Conservation (phyloP, 1,284 basidiomycete genomes). For the Anthracocystis panici-leucophaei region DNA sequence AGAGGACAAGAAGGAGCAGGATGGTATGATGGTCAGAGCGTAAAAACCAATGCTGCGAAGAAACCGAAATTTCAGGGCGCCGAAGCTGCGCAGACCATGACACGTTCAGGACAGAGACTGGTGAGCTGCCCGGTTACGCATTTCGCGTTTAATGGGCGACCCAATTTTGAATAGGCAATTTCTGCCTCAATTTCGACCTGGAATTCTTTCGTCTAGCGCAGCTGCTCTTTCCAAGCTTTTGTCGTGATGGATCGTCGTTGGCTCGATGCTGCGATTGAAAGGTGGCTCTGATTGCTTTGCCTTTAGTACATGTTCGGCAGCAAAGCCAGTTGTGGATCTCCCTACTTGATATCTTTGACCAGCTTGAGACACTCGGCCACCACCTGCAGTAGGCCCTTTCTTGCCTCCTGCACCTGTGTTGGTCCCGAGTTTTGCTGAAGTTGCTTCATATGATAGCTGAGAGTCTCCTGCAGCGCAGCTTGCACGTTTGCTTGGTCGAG, state of each 20-base stretch:
- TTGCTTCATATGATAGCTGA: conserved; percentile 23
- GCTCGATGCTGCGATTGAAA: too few species aligned
- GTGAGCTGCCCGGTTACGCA: background rate
- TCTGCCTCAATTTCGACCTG: background rate
- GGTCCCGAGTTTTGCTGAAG: conserved; percentile 10
- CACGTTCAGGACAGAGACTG: background rate
- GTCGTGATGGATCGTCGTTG: background rate
- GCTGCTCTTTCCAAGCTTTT: background rate
- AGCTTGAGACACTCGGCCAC: conserved; percentile 37
- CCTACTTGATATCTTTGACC: conserved; percentile 11
- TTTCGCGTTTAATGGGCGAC: too few species aligned
- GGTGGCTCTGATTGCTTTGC: too few species aligned
- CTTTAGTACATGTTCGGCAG: background rate
- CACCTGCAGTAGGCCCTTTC: conserved; percentile 29
- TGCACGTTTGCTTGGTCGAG: conserved; percentile 14
- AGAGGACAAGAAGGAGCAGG: conserved; percentile 7
- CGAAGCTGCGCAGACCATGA: conserved; percentile 14
- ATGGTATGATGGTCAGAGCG: conserved; percentile 26
- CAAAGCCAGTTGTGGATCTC: background rate
- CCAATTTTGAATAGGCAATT: background rate
- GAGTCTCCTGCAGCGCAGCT: conserved; percentile 17
- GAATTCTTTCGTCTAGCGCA: background rate
- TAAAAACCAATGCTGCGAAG: conserved; percentile 21
- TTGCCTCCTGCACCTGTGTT: conserved; percentile 31
- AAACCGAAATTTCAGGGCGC: conserved; percentile 11